A percentile compares a stretch with the other conserved stretches of the same genome.
phyloP scores from a whole-genome alignment of 768 basidiomycete genomes.

The Goffeauzyma gilvescens region DNA sequence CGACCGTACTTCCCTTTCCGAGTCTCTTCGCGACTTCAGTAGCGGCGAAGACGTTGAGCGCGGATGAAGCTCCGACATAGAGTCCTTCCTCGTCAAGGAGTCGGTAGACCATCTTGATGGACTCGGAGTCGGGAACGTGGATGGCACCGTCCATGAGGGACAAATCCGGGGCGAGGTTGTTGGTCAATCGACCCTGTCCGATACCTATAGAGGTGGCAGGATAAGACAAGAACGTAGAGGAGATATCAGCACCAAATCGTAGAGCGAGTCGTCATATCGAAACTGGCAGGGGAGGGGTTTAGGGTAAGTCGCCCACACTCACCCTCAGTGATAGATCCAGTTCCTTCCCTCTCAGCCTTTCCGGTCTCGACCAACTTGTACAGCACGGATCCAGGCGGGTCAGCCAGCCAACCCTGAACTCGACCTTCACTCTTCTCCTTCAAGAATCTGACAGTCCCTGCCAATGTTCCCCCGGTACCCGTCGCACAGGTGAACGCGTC shows the following conservation, averaged over 20 bases:
- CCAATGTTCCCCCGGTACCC: conserved; percentile 88
- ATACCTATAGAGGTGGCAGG: conserved; percentile 34
- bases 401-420: conserved; percentile 80
- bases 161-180: conserved; percentile 70
- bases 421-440: conserved; percentile 62
- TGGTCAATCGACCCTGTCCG: conserved; percentile 86
- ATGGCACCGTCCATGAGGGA: conserved; percentile 62
- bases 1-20: conserved; percentile 64
- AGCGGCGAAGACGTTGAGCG: conserved; percentile 86
- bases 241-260: background rate
- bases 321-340: conserved; percentile 33
- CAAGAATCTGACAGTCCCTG: conserved; percentile 65
- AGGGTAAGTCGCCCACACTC: conserved; percentile 4
- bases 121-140: conserved; percentile 67
- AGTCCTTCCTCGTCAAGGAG: conserved; percentile 78
- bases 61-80: conserved; percentile 83
- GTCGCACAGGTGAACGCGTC: conserved; percentile 90
- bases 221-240: conserved; percentile 1
- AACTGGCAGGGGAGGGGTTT: conserved; percentile 71
- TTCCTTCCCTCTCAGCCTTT: conserved; percentile 31
- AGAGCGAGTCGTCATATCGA: conserved; percentile 45
- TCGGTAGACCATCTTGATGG: conserved; percentile 83
- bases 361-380: conserved; percentile 65
- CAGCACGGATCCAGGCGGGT: conserved; percentile 88
- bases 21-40: conserved; percentile 66